Evolutionary conservation across 176 grass and related monocot species (phyloP).

Genomic region (Urochloa ruziziensis): DNA sequence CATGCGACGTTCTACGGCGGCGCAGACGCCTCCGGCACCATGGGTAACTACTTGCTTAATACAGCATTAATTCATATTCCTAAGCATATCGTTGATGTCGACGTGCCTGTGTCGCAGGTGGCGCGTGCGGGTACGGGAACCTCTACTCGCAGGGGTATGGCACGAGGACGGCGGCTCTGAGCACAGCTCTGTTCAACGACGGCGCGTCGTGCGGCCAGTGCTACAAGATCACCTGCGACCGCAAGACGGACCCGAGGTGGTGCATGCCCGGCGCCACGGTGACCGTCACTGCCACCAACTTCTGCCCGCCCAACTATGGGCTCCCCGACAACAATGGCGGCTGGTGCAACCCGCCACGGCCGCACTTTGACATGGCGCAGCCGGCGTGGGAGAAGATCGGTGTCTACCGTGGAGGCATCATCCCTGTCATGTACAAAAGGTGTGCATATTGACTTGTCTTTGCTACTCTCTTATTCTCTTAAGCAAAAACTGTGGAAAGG

Average conservation of each 20-base stretch:
- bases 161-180: conserved; percentile 34
- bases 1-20: conserved; percentile 41
- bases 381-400: too few relatives aligned
- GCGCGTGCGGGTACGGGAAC: conserved; percentile 55
- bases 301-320: conserved; percentile 71
- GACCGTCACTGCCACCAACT: conserved; percentile 61
- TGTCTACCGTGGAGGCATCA: too few relatives aligned
- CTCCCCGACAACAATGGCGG: conserved; percentile 65
- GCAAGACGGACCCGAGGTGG: background rate
- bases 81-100: background rate
- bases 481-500: too few relatives aligned
- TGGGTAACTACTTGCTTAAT: conserved; percentile 12
- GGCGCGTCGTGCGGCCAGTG: conserved; percentile 41
- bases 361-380: too few relatives aligned
- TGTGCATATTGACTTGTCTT: too few relatives aligned
- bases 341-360: too few relatives aligned
- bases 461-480: too few relatives aligned
- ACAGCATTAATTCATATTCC: background rate
- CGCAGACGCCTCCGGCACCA: conserved; percentile 34
- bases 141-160: conserved; percentile 46
- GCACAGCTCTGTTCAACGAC: conserved; percentile 42
- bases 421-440: too few relatives aligned
- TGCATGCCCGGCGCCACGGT: conserved; percentile 22
- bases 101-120: too few relatives aligned
- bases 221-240: conserved; percentile 46